Evolutionary conservation across 2,329 filamentous ascomycete species (phyloP).

Genomic region (Colletotrichum lindemuthianum): DNA sequence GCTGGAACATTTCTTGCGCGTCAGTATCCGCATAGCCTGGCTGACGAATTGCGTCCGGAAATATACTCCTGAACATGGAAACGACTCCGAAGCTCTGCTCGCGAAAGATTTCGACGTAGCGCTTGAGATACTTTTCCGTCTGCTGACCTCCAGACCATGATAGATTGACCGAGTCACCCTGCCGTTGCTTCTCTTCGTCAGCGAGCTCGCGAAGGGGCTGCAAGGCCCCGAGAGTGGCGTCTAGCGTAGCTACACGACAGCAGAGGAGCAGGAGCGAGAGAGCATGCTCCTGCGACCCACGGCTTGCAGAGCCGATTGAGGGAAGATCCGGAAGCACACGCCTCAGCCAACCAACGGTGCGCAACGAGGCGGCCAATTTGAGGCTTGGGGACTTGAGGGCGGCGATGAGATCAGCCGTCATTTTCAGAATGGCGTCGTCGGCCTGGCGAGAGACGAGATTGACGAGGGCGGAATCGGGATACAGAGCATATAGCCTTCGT

Average conservation of each 20-base stretch:
- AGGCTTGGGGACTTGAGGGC: constrained; percentile 81
- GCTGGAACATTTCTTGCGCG: constrained; percentile 57
- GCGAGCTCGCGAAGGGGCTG: constrained; percentile 88
- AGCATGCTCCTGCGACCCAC: constrained; percentile 65
- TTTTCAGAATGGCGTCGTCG: constrained; percentile 86
- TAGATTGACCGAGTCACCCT: constrained; percentile 51
- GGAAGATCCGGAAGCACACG: constrained; percentile 83
- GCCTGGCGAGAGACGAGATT: constrained; percentile 79
- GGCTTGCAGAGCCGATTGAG: constrained; percentile 33
- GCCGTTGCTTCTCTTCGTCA: constrained; percentile 77
- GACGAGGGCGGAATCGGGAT: constrained; percentile 81
- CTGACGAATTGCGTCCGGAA: constrained; percentile 63
- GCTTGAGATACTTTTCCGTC: constrained; percentile 92
- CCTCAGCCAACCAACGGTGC: constrained; percentile 90
- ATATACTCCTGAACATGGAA: constrained; percentile 93
- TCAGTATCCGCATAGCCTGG: constrained; percentile 24
- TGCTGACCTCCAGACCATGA: constrained; percentile 82
- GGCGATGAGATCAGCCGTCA: constrained; percentile 85
- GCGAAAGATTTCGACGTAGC: constrained; percentile 96
- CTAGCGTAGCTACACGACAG: constrained; percentile 82
- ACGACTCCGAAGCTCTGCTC: constrained; percentile 97
- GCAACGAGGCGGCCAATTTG: constrained; percentile 89
- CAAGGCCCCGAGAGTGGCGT: constrained; percentile 82
- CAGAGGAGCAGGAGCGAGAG: constrained; percentile 88
- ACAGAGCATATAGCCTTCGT: constrained; percentile 82